Evolutionary conservation across 2,329 filamentous ascomycete species (phyloP).

Genomic region (Exophiala lecanii-corni): DNA sequence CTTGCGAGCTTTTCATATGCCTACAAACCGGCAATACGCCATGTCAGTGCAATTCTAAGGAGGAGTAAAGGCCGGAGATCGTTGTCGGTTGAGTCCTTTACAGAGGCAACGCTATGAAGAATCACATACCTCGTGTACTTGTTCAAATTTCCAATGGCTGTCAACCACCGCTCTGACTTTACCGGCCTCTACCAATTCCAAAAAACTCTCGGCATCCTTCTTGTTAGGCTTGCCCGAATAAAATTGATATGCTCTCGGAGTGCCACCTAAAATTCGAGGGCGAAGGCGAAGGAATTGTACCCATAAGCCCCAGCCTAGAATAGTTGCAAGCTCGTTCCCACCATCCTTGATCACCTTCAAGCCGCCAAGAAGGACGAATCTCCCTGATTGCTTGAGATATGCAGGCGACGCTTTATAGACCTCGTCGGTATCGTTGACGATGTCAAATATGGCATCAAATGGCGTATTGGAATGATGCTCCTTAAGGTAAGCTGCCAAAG

Average conservation of each 20-base stretch:
- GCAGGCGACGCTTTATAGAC: slow-evolving; percentile 9
- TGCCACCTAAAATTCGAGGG: slow-evolving; percentile 11
- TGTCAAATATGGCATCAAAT: slow-evolving; percentile 14
- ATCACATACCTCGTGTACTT: slow-evolving; percentile 24
- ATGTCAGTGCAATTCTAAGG: neutral
- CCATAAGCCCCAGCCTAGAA: slow-evolving; percentile 1
- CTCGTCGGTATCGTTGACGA: slow-evolving; percentile 3
- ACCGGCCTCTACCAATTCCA: slow-evolving; percentile 34
- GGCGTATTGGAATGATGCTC: slow-evolving; percentile 5
- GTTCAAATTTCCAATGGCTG: slow-evolving; percentile 36
- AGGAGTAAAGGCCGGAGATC: neutral
- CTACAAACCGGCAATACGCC: neutral
- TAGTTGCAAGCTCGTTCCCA: neutral
- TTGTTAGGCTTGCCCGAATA: slow-evolving; percentile 21
- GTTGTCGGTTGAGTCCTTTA: no score
- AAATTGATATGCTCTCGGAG: slow-evolving; percentile 9
- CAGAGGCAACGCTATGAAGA: no score
- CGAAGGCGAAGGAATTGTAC: neutral
- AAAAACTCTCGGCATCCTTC: slow-evolving; percentile 33
- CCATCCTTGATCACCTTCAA: slow-evolving; percentile 7
- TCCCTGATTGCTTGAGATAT: slow-evolving; percentile 11
- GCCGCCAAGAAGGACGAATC: slow-evolving; percentile 7
- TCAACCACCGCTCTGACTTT: slow-evolving; percentile 36
- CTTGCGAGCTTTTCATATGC: neutral
- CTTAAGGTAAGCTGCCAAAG: slow-evolving; percentile 8